phyloP scores from a whole-genome alignment of 2,329 filamentous ascomycete species.

The Nigrograna mackinnonii region DNA sequence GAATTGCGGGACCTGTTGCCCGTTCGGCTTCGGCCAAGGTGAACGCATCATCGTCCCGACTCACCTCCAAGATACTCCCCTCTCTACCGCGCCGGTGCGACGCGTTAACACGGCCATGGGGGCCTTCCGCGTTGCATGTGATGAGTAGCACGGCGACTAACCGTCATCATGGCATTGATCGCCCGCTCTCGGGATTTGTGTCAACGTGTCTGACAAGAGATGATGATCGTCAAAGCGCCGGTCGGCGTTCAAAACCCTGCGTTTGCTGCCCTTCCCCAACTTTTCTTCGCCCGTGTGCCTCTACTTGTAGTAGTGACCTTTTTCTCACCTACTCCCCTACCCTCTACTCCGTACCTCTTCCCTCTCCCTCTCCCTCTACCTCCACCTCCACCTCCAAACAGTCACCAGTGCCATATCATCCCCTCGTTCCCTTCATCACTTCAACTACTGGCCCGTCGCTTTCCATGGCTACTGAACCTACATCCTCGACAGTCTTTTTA shows the following conservation, averaged over 20 bases:
- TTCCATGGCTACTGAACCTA: background rate
- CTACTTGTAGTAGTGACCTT: background rate
- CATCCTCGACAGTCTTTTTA: background rate
- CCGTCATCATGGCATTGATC: constrained; percentile 25
- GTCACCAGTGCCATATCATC: background rate
- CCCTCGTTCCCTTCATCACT: background rate
- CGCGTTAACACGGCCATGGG: too few relatives aligned
- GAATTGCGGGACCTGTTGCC: too few relatives aligned
- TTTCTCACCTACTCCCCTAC: background rate
- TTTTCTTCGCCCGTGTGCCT: constrained; percentile 6
- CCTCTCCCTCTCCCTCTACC: background rate
- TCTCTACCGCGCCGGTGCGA: too few relatives aligned
- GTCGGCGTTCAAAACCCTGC: constrained; percentile 11
- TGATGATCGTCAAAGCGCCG: constrained; percentile 19
- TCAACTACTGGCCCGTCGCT: background rate
- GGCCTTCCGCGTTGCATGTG: too few relatives aligned
- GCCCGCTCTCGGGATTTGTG: constrained; percentile 19
- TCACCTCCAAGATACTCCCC: too few relatives aligned
- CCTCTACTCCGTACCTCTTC: background rate
- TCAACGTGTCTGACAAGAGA: constrained; percentile 20
- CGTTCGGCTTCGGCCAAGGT: too few relatives aligned
- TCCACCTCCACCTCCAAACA: background rate
- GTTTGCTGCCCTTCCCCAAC: constrained; percentile 2
- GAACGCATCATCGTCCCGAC: too few relatives aligned
- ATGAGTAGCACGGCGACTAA: too few relatives aligned